Conservation (phyloP, 768 basidiomycete species). For the Xerocomellus amylosporus region DNA sequence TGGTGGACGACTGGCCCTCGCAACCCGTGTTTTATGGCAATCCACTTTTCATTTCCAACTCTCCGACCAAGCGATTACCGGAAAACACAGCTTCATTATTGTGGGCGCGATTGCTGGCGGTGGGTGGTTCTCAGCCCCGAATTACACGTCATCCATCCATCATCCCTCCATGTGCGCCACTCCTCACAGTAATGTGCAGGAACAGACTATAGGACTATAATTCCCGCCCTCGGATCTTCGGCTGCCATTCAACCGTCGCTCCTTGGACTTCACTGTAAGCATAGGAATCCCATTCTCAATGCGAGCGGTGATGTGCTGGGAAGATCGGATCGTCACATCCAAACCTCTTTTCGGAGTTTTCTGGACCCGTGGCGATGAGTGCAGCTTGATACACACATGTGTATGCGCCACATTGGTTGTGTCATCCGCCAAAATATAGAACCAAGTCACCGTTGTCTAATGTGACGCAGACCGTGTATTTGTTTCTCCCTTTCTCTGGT, state of each 20-base stretch:
- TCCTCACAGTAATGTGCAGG: background rate
- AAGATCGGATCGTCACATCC: background rate
- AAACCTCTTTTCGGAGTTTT: slow-evolving; percentile 1
- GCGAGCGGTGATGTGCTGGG: background rate
- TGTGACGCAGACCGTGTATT: background rate
- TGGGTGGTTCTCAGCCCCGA: background rate
- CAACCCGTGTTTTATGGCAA: too few relatives aligned
- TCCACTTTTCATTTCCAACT: background rate
- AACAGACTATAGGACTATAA: background rate
- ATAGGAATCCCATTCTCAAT: background rate
- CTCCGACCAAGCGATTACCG: background rate
- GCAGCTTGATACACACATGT: too few relatives aligned
- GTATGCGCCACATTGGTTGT: background rate
- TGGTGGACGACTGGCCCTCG: too few relatives aligned
- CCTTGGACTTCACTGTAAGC: background rate
- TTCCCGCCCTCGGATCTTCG: background rate
- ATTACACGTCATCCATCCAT: background rate
- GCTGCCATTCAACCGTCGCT: background rate
- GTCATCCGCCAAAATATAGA: background rate
- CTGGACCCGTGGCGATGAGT: background rate
- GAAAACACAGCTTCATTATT: slow-evolving; percentile 2
- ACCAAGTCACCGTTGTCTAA: background rate
- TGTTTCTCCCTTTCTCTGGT: background rate
- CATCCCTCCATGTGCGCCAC: background rate
- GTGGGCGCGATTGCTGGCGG: slow-evolving; percentile 1